Evolutionary conservation across 1,139 yeast species (phyloP), one percentile per base, ranked within the genome.

Genomic region (Saccharomyces hybrid): DNA sequence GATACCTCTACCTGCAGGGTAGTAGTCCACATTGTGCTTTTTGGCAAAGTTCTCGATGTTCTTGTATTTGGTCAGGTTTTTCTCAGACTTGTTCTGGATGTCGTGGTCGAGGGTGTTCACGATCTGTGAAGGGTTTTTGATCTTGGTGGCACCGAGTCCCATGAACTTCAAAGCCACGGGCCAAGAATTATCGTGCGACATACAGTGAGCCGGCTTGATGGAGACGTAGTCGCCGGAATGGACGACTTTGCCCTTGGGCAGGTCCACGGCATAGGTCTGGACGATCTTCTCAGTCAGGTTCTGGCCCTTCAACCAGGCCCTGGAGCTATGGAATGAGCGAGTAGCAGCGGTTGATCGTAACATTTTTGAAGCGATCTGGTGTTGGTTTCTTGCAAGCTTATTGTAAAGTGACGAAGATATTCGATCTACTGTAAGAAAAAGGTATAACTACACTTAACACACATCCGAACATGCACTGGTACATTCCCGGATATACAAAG

Each of bases 121-220:
- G 41, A 93, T 88, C 74, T 93, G 99, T 57, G 88, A 78, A 67
- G 87, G 86, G 67, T 93, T 87, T 64, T 86, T 82, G 58, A 93
- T 88, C 58, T 81, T 77, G 25, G 82, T 81, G 48, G 97, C 98
- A 0, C 99, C 99, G 44, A 93, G 78, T 5, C 96, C 96, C 85
- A 83, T 89, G 73, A 95, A 93, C 74, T 93, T 93, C 66, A 93
- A 79, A 0, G 99, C 99, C 28, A 93, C 97, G 0, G 99, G 99
- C 99, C 99, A 93, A 52, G 97, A 86, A 73, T 93, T 93, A 71
- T 93, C 99, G 71, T 93, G 99, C 13, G 98, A 88, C 99, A 95
- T 93, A 72, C 97, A 93, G 75, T 93, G 96, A 6, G 96, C 95
- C 7, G 99, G 99, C 67, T 78, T 81, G 68, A 95, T 91, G 5